Evolutionary conservation across 768 basidiomycete genomes (phyloP).

Genomic region (Gloeophyllum trabeum): DNA sequence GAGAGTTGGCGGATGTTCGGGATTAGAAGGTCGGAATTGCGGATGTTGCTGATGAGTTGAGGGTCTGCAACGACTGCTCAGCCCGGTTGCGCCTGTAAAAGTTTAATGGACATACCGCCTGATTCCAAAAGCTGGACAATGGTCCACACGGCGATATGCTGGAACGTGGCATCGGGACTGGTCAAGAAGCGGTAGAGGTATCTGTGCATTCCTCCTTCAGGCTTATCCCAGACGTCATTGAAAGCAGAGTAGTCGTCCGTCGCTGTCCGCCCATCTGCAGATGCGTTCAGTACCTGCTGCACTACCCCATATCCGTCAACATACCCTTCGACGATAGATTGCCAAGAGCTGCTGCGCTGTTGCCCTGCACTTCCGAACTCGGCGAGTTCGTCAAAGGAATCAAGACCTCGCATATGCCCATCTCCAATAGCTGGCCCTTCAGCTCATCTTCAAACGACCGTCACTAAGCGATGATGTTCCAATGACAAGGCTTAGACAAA

Average conservation of each 20-base stretch:
- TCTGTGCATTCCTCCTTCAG: conserved; percentile 92
- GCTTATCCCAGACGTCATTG: conserved; percentile 96
- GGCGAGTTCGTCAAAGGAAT: conserved; percentile 95
- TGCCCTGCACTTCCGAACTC: conserved; percentile 97
- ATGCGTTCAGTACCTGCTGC: conserved; percentile 1
- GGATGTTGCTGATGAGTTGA: conserved; percentile 84
- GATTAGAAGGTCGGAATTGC: conserved; percentile 67
- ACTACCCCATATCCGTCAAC: conserved; percentile 6
- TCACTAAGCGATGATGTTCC: neutral
- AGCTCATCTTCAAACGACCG: conserved; percentile 64
- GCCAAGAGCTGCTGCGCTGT: conserved; percentile 94
- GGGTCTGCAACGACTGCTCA: conserved; percentile 42
- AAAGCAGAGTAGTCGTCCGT: conserved; percentile 93
- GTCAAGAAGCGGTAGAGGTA: conserved; percentile 92
- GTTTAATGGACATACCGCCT: conserved; percentile 41
- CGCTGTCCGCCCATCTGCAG: conserved; percentile 59
- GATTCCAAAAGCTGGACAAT: conserved; percentile 96
- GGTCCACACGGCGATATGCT: conserved; percentile 99
- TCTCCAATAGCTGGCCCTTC: conserved; percentile 92
- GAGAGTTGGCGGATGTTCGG: conserved; percentile 83
- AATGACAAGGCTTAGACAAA: neutral
- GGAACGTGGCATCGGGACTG: conserved; percentile 93
- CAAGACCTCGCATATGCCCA: conserved; percentile 96
- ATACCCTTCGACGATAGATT: conserved; percentile 94
- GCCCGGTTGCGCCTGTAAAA: neutral